A percentile compares a stretch with the other conserved stretches of the same genome.
These are phyloP conservation scores for Aphanomyces cochlioides DNA, from an alignment of 352 stramenopile genomes.

Conservation along the genomic window DNA sequence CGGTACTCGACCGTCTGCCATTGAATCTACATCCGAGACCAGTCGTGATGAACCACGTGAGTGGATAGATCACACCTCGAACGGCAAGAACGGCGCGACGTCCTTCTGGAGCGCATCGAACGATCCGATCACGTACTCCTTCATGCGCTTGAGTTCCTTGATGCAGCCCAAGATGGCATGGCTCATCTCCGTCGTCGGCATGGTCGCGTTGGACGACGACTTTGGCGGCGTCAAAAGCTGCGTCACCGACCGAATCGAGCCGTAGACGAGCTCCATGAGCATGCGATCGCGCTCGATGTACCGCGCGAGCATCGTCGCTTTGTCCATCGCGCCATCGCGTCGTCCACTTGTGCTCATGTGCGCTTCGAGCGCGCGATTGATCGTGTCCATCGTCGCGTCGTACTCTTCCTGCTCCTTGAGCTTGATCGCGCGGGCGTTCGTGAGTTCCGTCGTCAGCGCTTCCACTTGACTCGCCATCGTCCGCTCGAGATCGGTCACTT, in stretches of 20 bases:
- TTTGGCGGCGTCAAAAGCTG: conserved; percentile 26
- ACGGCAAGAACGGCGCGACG: conserved; percentile 27
- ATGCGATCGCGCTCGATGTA: conserved; percentile 29
- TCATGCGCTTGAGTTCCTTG: conserved; percentile 31
- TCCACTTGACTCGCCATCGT: not conserved
- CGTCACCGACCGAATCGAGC: conserved; percentile 26
- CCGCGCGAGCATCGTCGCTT: conserved; percentile 23
- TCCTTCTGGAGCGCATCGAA: conserved; percentile 28
- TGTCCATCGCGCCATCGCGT: conserved; percentile 4
- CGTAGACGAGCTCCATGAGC: conserved; percentile 29
- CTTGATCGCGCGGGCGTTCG: not conserved
- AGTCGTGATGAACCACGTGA: not conserved
- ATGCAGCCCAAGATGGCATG: conserved; percentile 30
- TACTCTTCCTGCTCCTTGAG: conserved; percentile 29
- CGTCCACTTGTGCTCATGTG: conserved; percentile 1
- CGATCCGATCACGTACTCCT: conserved; percentile 27
- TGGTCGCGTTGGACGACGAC: not conserved
- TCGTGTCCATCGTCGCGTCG: conserved; percentile 21
- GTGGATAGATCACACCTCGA: conserved; percentile 8
- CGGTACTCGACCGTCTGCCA: conserved; percentile 26
- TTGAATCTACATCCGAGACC: conserved; percentile 27
- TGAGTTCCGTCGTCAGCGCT: not conserved
- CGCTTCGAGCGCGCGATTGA: not conserved
- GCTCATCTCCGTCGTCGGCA: conserved; percentile 17
- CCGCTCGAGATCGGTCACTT: not conserved